Evolutionary conservation across 768 basidiomycete species (phyloP).

Genomic region (Lactifluus echinatus): DNA sequence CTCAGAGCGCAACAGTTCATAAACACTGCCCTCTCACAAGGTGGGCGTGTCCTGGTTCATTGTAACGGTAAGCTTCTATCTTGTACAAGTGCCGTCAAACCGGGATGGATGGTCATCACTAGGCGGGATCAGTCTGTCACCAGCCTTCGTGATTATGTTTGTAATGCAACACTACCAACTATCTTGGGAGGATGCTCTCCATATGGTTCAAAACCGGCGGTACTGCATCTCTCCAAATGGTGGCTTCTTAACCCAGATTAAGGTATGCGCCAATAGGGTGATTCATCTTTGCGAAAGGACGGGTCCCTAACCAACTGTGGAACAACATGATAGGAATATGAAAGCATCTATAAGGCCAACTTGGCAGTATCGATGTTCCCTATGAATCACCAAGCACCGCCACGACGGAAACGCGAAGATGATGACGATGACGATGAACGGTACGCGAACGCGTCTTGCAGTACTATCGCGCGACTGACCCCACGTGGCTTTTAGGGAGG

Average conservation of each 20-base stretch:
- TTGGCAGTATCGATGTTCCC: slow-evolving; percentile 59
- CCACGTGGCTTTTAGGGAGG: slow-evolving; percentile 26
- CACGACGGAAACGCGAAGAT: slow-evolving; percentile 55
- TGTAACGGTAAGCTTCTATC: slow-evolving; percentile 61
- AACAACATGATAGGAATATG: slow-evolving; percentile 60
- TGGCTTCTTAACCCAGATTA: slow-evolving; percentile 87
- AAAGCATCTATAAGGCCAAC: slow-evolving; percentile 81
- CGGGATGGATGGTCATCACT: neutral
- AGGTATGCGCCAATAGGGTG: slow-evolving; percentile 38
- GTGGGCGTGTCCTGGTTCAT: slow-evolving; percentile 78
- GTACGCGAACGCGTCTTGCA: slow-evolving; percentile 20
- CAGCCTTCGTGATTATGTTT: slow-evolving; percentile 88
- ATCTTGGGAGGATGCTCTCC: slow-evolving; percentile 83
- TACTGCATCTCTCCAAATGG: slow-evolving; percentile 93
- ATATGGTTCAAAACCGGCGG: slow-evolving; percentile 80
- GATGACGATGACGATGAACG: slow-evolving; percentile 46
- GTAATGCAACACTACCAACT: slow-evolving; percentile 80
- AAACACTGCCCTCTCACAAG: slow-evolving; percentile 50
- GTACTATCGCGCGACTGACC: neutral
- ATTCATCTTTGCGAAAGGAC: neutral
- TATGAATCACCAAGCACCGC: slow-evolving; percentile 34
- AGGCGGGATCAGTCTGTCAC: slow-evolving; percentile 86
- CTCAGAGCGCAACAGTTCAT: slow-evolving; percentile 70
- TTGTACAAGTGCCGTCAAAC: neutral
- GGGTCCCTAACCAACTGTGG: neutral